A percentile compares a stretch with the other conserved stretches of the same genome.
Evolutionary conservation across 164 flowering plant species (phyloP).

Genomic region (Kingdonia uniflora): DNA sequence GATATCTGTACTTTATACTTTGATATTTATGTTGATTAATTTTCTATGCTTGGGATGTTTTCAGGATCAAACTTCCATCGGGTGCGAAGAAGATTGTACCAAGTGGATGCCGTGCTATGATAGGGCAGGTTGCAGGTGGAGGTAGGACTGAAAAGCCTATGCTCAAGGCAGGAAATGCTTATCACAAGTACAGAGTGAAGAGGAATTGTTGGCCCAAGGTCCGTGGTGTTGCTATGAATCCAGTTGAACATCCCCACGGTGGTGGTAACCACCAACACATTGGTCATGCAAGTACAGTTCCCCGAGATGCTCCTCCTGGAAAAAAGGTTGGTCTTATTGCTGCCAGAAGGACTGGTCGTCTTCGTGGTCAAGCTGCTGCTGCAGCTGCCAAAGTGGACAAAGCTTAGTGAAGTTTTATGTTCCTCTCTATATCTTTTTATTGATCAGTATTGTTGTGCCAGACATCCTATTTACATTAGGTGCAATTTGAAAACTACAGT

Average conservation of each 20-base stretch:
- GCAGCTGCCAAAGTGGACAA: slow-evolving; percentile 43
- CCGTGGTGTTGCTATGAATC: no score
- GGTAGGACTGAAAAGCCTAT: slow-evolving; percentile 56
- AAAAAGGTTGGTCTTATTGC: slow-evolving; percentile 66
- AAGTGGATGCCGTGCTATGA: slow-evolving; percentile 53
- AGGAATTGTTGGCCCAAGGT: slow-evolving; percentile 69
- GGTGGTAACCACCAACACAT: no score
- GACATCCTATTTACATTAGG: no score
- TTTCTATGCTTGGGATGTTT: neutral
- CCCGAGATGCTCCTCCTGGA: slow-evolving; percentile 56
- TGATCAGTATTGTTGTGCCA: no score
- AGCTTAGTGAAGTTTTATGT: no score
- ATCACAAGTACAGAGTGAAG: slow-evolving; percentile 54
- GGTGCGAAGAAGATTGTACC: slow-evolving; percentile 58
- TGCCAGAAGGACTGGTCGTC: slow-evolving; percentile 55
- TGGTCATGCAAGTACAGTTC: slow-evolving; percentile 54
- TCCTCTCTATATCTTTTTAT: no score
- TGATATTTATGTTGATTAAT: no score
- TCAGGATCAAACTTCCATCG: slow-evolving; percentile 47
- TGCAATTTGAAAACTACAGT: no score
- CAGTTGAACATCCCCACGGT: no score
- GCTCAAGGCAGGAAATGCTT: slow-evolving; percentile 56
- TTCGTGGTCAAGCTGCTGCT: slow-evolving; percentile 45
- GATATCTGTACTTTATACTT: no score
- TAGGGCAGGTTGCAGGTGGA: slow-evolving; percentile 63